Evolutionary conservation across 2,329 filamentous ascomycete genomes (phyloP).

Genomic region (Aspergillus nomiae): DNA sequence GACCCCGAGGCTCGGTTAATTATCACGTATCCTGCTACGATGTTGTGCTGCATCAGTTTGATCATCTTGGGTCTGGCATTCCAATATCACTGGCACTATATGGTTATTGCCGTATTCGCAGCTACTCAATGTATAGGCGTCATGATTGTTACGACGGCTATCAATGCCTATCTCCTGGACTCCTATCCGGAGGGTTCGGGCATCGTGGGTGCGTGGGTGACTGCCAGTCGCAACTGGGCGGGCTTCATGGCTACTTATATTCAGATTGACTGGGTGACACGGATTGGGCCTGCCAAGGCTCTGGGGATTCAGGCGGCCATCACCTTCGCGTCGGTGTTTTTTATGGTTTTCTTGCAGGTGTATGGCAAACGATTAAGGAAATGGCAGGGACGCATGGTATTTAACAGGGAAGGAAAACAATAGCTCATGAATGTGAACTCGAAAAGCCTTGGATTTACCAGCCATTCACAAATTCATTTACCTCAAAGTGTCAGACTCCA

Average conservation of each 20-base stretch:
- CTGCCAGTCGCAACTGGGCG: slow-evolving; percentile 50
- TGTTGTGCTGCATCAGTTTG: slow-evolving; percentile 14
- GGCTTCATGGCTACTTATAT: slow-evolving; percentile 48
- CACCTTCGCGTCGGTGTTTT: slow-evolving; percentile 36
- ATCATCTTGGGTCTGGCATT: slow-evolving; percentile 54
- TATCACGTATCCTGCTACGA: slow-evolving; percentile 45
- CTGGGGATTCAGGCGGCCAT: slow-evolving; percentile 51
- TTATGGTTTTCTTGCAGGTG: slow-evolving; percentile 37
- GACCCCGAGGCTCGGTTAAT: slow-evolving; percentile 59
- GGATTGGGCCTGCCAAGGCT: slow-evolving; percentile 44
- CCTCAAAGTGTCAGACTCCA: not conserved
- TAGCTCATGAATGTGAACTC: not conserved
- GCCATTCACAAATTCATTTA: not conserved
- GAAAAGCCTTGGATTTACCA: too few relatives aligned
- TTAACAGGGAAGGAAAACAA: not conserved
- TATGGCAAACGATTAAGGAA: slow-evolving; percentile 39
- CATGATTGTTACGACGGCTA: slow-evolving; percentile 56
- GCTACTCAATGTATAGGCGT: slow-evolving; percentile 57
- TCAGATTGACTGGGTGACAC: slow-evolving; percentile 53
- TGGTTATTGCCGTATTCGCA: slow-evolving; percentile 51
- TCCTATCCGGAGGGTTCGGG: slow-evolving; percentile 41
- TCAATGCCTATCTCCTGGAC: slow-evolving; percentile 56
- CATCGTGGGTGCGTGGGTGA: slow-evolving; percentile 46
- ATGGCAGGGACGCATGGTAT: slow-evolving; percentile 34
- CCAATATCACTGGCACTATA: slow-evolving; percentile 51